These are phyloP conservation scores for Pseudozyma hubeiensis DNA, from an alignment of 1,284 basidiomycete species.

Conservation along the genomic window DNA sequence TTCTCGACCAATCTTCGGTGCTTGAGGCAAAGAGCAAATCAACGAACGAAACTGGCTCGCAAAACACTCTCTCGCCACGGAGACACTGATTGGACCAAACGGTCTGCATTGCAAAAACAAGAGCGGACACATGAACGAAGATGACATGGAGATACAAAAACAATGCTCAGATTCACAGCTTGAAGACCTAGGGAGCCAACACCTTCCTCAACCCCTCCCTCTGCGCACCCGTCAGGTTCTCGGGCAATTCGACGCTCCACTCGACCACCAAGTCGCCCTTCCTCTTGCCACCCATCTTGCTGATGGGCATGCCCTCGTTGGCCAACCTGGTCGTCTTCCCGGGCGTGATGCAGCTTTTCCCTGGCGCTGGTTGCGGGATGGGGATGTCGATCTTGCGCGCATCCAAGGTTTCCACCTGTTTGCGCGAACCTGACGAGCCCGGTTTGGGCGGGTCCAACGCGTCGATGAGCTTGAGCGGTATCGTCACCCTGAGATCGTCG, in stretches of 20 bases:
- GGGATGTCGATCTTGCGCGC: conserved; percentile 61
- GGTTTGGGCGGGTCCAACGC: conserved; percentile 65
- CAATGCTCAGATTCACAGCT: too few relatives aligned
- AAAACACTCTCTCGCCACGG: too few relatives aligned
- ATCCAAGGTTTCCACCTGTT: conserved; percentile 58
- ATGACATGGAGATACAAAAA: too few relatives aligned
- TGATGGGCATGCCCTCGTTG: conserved; percentile 67
- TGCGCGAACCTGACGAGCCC: conserved; percentile 48
- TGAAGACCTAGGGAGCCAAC: conserved; percentile 26
- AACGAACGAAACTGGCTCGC: too few relatives aligned
- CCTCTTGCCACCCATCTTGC: conserved; percentile 59
- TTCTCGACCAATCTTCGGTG: too few relatives aligned
- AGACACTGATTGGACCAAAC: too few relatives aligned
- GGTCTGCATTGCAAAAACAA: too few relatives aligned
- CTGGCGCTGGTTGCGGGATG: conserved; percentile 51
- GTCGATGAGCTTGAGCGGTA: conserved; percentile 58
- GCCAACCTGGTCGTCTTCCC: conserved; percentile 65
- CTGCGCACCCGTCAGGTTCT: conserved; percentile 54
- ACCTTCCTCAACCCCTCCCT: conserved; percentile 53
- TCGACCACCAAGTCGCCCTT: conserved; percentile 66
- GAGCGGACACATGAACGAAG: too few relatives aligned
- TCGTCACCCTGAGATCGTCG: conserved; percentile 60
- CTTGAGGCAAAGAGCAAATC: too few relatives aligned
- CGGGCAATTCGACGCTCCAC: conserved; percentile 65
- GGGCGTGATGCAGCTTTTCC: conserved; percentile 50